phyloP scores from a whole-genome alignment of 805 yeast genomes.

The Ogataea pignaliae region DNA sequence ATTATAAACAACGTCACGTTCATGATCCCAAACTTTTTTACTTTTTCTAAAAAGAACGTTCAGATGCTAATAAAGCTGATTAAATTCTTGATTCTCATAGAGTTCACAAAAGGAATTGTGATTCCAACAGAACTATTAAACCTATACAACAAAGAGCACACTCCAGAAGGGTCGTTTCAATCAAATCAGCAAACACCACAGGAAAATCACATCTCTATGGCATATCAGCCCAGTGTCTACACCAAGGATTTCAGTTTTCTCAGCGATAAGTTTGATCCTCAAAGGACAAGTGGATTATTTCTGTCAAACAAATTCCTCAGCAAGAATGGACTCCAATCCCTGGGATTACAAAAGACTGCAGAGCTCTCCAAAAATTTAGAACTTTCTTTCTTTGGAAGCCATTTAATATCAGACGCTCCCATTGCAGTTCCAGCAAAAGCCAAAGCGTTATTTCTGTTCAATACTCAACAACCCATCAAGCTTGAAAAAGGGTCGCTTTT shows the following conservation, averaged over 20 bases:
- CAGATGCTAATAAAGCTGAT: too few relatives aligned
- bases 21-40: too few relatives aligned
- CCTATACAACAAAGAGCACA: too few relatives aligned
- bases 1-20: too few relatives aligned
- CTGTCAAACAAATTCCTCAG: constrained; percentile 13
- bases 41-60: too few relatives aligned
- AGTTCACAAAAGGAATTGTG: too few relatives aligned
- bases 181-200: too few relatives aligned
- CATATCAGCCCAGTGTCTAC: constrained; percentile 8
- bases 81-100: too few relatives aligned
- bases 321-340: constrained; percentile 2
- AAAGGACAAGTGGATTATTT: constrained; percentile 22
- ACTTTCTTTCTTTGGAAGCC: constrained; percentile 7
- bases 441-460: constrained; percentile 36
- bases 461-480: constrained; percentile 22
- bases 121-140: too few relatives aligned
- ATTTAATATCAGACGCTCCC: constrained; percentile 8
- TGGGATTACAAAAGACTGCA: constrained; percentile 16
- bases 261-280: constrained; percentile 10
- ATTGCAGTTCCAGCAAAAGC: constrained; percentile 32
- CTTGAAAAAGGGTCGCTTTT: constrained; percentile 19
- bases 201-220: background rate
- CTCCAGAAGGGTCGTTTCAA: too few relatives aligned
- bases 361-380: constrained; percentile 9
- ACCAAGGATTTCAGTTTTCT: constrained; percentile 9